These are phyloP conservation scores for Dichomitus squalens DNA, from an alignment of 1,284 basidiomycete species.

Conservation along the genomic window DNA sequence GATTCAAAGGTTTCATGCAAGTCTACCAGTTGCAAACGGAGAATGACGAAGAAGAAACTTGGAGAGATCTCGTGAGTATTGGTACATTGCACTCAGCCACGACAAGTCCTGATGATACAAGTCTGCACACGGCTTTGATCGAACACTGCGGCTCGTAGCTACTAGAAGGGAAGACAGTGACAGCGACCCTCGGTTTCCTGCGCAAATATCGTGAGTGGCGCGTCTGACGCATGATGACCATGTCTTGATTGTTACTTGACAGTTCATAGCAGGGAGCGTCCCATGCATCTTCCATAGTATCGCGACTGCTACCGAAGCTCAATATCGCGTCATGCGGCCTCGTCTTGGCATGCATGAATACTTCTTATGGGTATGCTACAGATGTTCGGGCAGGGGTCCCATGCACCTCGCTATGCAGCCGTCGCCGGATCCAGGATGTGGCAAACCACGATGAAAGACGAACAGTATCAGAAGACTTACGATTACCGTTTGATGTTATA, in stretches of 20 bases:
- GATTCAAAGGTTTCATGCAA: constrained; percentile 77
- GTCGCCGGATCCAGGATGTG: background rate
- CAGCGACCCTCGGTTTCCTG: constrained; percentile 12
- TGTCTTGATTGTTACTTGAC: background rate
- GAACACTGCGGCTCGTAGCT: constrained; percentile 59
- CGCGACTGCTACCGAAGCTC: background rate
- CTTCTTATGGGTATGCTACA: too few species aligned
- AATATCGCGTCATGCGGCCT: background rate
- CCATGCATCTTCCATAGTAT: background rate
- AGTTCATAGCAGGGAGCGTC: constrained; percentile 3
- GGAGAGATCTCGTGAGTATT: constrained; percentile 68
- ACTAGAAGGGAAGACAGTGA: constrained; percentile 55
- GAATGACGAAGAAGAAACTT: constrained; percentile 81
- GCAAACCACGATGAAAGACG: background rate
- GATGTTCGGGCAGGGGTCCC: too few species aligned
- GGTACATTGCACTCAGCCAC: background rate
- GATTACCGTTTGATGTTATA: background rate
- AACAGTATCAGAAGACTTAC: constrained; percentile 8
- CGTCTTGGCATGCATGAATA: background rate
- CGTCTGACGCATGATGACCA: background rate
- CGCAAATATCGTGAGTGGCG: constrained; percentile 3
- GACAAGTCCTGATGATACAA: constrained; percentile 27
- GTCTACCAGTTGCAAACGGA: constrained; percentile 81
- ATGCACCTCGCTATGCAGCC: background rate
- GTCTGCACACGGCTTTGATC: constrained; percentile 77